A percentile compares a stretch with the other conserved stretches of the same genome.
Evolutionary conservation across 805 yeast genomes (phyloP).

Genomic region (Candida oleophila): DNA sequence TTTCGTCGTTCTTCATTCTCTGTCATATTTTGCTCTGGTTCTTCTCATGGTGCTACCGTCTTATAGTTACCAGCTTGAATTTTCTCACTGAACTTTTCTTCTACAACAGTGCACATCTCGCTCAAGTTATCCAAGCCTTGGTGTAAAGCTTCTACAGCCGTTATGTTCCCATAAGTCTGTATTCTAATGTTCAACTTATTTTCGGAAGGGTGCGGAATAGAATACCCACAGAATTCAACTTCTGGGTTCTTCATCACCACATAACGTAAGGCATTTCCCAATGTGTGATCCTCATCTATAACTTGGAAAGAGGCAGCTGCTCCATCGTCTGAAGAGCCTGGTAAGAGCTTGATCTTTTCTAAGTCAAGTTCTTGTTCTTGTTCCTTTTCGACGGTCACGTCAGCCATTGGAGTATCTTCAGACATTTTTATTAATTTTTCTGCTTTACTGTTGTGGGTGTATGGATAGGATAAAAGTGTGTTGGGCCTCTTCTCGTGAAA

Average conservation of each 20-base stretch:
- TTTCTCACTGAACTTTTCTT: constrained; percentile 69
- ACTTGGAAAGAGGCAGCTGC: constrained; percentile 94
- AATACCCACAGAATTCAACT: constrained; percentile 97
- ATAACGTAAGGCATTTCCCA: constrained; percentile 91
- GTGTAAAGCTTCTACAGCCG: constrained; percentile 91
- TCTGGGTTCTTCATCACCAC: constrained; percentile 97
- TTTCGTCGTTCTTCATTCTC: background rate
- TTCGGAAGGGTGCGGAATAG: constrained; percentile 98
- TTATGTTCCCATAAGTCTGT: constrained; percentile 82
- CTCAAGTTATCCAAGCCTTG: constrained; percentile 85
- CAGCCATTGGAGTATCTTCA: constrained; percentile 14
- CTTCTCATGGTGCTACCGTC: constrained; percentile 46
- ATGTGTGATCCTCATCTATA: constrained; percentile 90
- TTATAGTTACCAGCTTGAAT: constrained; percentile 56
- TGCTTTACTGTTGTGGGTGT: background rate
- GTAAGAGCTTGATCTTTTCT: constrained; percentile 65
- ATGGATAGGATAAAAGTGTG: no score
- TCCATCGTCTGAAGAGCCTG: constrained; percentile 92
- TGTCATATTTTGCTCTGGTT: background rate
- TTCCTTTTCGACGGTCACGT: constrained; percentile 24
- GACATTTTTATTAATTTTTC: background rate
- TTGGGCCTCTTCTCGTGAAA: no score
- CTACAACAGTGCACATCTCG: constrained; percentile 80
- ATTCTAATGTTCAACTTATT: constrained; percentile 84
- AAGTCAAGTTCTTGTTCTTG: constrained; percentile 49